phyloP scores from a whole-genome alignment of 1,139 yeast genomes.

The Zygoascus meyerae region DNA sequence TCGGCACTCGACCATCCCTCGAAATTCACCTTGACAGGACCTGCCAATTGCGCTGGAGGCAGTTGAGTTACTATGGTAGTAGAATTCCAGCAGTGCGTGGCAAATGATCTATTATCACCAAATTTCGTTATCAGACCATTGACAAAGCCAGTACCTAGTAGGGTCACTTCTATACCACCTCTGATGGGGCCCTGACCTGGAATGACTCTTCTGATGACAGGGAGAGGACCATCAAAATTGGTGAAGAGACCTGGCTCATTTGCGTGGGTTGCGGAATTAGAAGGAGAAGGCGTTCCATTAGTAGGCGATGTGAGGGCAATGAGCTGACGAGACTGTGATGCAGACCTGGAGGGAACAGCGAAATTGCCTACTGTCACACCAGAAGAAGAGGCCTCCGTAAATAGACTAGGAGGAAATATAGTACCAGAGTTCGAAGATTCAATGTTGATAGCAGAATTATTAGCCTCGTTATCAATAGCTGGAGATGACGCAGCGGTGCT shows the following conservation, averaged over 20 bases:
- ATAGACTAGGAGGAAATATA: neutral
- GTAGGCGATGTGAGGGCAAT: neutral
- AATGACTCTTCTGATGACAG: conserved; percentile 71
- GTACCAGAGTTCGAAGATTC: neutral
- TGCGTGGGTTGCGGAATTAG: neutral
- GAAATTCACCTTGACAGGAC: conserved; percentile 81
- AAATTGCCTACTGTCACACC: neutral
- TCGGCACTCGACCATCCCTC: conserved; percentile 38
- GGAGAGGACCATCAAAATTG: conserved; percentile 30
- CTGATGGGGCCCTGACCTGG: conserved; percentile 91
- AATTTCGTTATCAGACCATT: conserved; percentile 76
- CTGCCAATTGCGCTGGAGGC: conserved; percentile 82
- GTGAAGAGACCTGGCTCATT: neutral
- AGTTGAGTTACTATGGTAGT: conserved; percentile 81
- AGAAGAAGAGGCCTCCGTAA: neutral
- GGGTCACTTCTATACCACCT: conserved; percentile 89
- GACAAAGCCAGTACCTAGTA: conserved; percentile 75
- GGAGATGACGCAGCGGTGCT: conserved; percentile 19
- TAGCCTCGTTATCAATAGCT: conserved; percentile 5
- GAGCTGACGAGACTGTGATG: neutral
- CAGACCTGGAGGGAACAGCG: neutral
- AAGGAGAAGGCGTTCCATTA: neutral
- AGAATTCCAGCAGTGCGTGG: conserved; percentile 91
- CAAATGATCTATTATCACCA: conserved; percentile 73
- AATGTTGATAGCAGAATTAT: neutral